Conservation (phyloP, 768 basidiomycete species). For the Boletus tylopilopsis region DNA sequence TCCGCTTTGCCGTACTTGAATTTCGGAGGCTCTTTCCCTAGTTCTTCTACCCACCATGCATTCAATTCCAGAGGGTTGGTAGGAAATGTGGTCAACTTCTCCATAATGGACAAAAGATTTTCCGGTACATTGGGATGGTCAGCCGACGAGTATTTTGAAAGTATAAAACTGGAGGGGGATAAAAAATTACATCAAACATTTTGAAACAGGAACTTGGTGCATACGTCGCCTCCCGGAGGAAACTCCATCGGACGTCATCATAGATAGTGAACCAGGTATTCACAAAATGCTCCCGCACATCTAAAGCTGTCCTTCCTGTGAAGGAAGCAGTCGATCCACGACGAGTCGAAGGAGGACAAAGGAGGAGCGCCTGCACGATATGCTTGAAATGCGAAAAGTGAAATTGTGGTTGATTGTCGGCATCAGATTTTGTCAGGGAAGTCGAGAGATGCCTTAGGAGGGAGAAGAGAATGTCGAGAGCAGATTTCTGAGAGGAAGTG, state of each 20-base stretch:
- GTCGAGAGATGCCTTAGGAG: slow-evolving; percentile 76
- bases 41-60: slow-evolving; percentile 74
- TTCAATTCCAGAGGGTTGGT: slow-evolving; percentile 65
- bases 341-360: slow-evolving; percentile 53
- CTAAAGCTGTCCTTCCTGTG: slow-evolving; percentile 45
- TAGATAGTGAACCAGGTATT: slow-evolving; percentile 72
- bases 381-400: slow-evolving; percentile 66
- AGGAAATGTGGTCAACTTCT: slow-evolving; percentile 70
- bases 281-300: slow-evolving; percentile 62
- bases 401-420: slow-evolving; percentile 55
- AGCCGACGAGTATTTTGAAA: slow-evolving; percentile 24
- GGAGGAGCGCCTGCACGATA: slow-evolving; percentile 54
- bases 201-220: slow-evolving; percentile 13
- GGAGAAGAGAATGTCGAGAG: slow-evolving; percentile 73
- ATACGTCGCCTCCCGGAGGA: slow-evolving; percentile 75
- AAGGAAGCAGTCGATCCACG: slow-evolving; percentile 16
- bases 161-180: slow-evolving; percentile 17
- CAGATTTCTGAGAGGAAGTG: slow-evolving; percentile 47
- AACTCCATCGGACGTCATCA: slow-evolving; percentile 88
- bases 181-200: not conserved
- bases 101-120: slow-evolving; percentile 63
- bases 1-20: slow-evolving; percentile 42
- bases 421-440: slow-evolving; percentile 43
- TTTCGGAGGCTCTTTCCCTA: slow-evolving; percentile 55
- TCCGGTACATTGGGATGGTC: slow-evolving; percentile 39